Evolutionary conservation across 2,329 filamentous ascomycete genomes (phyloP).

Genomic region (Talaromyces sp.): DNA sequence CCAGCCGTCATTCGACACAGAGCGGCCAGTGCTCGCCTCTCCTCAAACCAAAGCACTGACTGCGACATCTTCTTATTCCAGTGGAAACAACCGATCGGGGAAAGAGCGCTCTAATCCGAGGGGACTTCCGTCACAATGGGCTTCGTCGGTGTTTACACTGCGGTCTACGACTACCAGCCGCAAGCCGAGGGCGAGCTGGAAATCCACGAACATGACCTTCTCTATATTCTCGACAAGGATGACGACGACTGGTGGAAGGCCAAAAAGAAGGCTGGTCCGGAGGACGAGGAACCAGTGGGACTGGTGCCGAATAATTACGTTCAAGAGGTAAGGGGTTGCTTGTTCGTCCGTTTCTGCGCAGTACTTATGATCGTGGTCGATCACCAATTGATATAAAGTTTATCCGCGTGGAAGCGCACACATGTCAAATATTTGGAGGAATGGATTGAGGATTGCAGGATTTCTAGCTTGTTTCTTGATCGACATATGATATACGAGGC

Average conservation of each 20-base stretch:
- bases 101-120: neutral
- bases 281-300: slow-evolving; percentile 86
- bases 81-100: neutral
- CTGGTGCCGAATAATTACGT: slow-evolving; percentile 93
- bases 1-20: neutral
- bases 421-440: neutral
- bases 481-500: neutral
- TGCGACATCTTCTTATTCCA: neutral
- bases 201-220: slow-evolving; percentile 77
- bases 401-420: neutral
- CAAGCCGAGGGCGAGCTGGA: slow-evolving; percentile 80
- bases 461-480: neutral
- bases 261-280: slow-evolving; percentile 83
- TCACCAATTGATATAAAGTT: neutral
- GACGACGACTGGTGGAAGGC: slow-evolving; percentile 93
- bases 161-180: slow-evolving; percentile 86
- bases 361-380: neutral
- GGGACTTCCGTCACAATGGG: slow-evolving; percentile 56
- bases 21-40: neutral
- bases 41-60: neutral
- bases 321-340: slow-evolving; percentile 64
- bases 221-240: slow-evolving; percentile 79
- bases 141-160: slow-evolving; percentile 85
- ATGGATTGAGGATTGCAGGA: neutral
- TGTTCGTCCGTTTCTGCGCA: neutral